Conservation (phyloP, 768 basidiomycete genomes). For the Termitomyces sp. region DNA sequence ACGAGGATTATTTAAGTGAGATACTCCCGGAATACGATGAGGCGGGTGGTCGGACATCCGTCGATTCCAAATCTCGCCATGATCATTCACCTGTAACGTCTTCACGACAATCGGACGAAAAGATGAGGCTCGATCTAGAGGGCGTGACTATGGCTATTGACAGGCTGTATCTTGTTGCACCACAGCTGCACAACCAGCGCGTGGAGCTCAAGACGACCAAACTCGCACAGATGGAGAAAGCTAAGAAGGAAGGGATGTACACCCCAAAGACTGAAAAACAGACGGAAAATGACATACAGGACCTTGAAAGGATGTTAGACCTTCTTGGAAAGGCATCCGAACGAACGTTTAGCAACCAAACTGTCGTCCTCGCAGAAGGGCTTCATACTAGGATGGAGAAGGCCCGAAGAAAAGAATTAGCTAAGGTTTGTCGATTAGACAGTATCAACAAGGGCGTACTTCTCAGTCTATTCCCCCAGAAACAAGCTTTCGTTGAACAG, state of each 20-base stretch:
- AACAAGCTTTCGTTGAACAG: conserved; percentile 70
- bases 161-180: conserved; percentile 76
- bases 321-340: conserved; percentile 67
- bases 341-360: conserved; percentile 63
- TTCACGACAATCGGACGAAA: conserved; percentile 49
- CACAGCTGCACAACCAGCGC: conserved; percentile 87
- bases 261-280: conserved; percentile 27
- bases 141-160: conserved; percentile 85
- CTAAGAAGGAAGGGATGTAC: conserved; percentile 37
- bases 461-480: conserved; percentile 30
- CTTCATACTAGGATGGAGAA: conserved; percentile 51
- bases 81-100: conserved; percentile 20
- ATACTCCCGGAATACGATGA: conserved; percentile 60
- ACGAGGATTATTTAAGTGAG: conserved; percentile 29
- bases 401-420: conserved; percentile 50
- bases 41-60: conserved; percentile 25
- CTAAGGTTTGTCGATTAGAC: conserved; percentile 43
- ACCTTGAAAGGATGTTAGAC: conserved; percentile 69
- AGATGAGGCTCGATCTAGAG: conserved; percentile 84
- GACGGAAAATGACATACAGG: conserved; percentile 44
- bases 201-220: conserved; percentile 80
- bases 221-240: conserved; percentile 68
- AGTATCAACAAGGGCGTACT: background rate
- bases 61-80: conserved; percentile 27
- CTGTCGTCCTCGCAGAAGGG: conserved; percentile 58